Evolutionary conservation across 1,139 yeast genomes (phyloP), one percentile per base, ranked within the genome.

Genomic region (Yamadazyma oceani): DNA sequence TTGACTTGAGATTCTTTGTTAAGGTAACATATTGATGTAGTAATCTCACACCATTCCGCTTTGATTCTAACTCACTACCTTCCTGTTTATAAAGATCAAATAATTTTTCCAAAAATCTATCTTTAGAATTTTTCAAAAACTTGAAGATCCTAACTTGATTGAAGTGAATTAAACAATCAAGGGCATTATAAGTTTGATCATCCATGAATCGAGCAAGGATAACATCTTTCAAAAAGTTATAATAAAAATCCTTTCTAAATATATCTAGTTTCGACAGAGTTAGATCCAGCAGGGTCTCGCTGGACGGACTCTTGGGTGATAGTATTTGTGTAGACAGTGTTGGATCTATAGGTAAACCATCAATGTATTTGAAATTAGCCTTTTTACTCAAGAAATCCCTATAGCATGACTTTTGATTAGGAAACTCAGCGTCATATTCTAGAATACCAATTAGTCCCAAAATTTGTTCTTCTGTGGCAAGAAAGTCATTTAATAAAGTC

Each of bases 391-490:
- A 60, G 52, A 78, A 82, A 14, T 75, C 78, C 34, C 97, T 68
- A 61, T 87, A 88, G 49, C 85, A 82, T 2, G 96, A 88, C 58
- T 87, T 89, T 46, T 74, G 70, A 16, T 71, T 71, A 0, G 96
- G 95, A 51, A 75, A 86, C 40, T 85, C 95, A 0, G 94, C 85
- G 55, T 90, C 97, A 58, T 90, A 92, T 57, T 92, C 98, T 34
- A 92, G 63, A n/a, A 88, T 84, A 0, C 96, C 95, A 8, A 84
- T 75, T 5, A 86, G 64, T 0, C 86, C 85, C 49, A 73, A 53
- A 25, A 87, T 72, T 39, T 75, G 69, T 3, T 73, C 75, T 46
- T 85, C 92, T 4, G 59, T 46, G 2, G 75, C 73, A 2, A 87
- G 64, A 38, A 90, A 71, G 31, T 74, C 66, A 42, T 88, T 96